Percentiles rank a stretch among this genome's conserved stretches.
Conservation (phyloP, 2,329 filamentous ascomycete species). For the Samsoniella hepiali region DNA sequence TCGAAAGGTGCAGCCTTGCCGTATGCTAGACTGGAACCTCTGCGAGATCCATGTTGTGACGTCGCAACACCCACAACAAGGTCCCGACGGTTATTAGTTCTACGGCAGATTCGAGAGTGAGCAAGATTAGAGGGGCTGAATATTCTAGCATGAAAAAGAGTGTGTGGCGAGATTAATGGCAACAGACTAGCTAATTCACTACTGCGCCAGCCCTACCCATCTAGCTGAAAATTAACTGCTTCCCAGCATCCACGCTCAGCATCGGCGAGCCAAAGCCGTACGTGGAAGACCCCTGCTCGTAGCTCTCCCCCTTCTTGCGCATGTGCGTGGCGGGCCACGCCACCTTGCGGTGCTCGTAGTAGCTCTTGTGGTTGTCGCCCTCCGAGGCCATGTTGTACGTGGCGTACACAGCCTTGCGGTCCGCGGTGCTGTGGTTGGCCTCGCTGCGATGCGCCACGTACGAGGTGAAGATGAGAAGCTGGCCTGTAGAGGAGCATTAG, state of each 20-base stretch:
- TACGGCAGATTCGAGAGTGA: too few species aligned
- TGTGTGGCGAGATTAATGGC: background rate
- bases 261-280: constrained; percentile 24
- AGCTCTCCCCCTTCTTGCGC: constrained; percentile 21
- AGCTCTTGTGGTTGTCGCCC: constrained; percentile 22
- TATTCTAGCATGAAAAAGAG: too few species aligned
- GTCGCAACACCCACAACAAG: background rate
- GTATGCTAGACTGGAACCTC: background rate
- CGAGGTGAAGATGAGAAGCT: constrained; percentile 23
- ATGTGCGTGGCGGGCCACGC: constrained; percentile 24
- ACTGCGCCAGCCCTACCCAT: background rate
- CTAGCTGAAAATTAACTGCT: constrained; percentile 22
- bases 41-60: background rate
- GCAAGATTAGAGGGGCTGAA: background rate
- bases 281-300: constrained; percentile 19
- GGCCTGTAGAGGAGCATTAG: constrained; percentile 6
- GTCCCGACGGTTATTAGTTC: background rate
- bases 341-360: constrained; percentile 22
- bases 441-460: constrained; percentile 23
- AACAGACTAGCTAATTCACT: background rate
- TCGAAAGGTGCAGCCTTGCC: background rate
- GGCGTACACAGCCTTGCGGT: constrained; percentile 24
- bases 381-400: constrained; percentile 23
- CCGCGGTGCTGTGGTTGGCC: constrained; percentile 19
- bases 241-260: constrained; percentile 22